Evolutionary conservation across 2,329 filamentous ascomycete genomes (phyloP).

Genomic region (Trichoderma atroviride): DNA sequence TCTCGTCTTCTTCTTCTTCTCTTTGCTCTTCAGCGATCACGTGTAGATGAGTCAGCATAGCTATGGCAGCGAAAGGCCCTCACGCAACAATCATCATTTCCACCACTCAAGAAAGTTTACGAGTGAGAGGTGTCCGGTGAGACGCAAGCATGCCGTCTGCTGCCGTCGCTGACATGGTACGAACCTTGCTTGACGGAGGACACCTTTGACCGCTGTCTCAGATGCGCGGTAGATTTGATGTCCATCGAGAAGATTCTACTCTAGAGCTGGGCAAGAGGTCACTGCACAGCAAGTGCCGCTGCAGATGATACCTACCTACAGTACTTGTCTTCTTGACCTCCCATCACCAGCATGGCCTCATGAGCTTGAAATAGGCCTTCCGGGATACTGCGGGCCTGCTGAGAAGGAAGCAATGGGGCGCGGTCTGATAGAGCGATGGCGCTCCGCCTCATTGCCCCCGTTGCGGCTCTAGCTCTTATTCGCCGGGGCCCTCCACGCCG

Average conservation of each 20-base stretch:
- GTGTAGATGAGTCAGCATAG: background rate
- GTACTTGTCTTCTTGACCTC: background rate
- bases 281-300: conserved; percentile 12
- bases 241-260: background rate
- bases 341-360: background rate
- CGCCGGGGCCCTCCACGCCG: background rate
- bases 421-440: background rate
- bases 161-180: background rate
- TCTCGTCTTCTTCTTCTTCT: background rate
- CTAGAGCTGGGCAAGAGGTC: background rate
- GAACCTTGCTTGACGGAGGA: background rate
- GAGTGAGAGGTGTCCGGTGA: background rate
- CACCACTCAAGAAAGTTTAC: background rate
- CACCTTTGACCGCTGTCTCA: background rate
- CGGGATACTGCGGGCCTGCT: background rate
- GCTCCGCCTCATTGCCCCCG: conserved; percentile 14
- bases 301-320: conserved; percentile 11
- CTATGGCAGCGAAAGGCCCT: background rate
- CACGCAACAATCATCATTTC: background rate
- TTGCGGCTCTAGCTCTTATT: background rate
- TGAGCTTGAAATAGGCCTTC: background rate
- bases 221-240: background rate
- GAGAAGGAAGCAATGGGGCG: conserved; percentile 7
- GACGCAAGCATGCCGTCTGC: background rate
- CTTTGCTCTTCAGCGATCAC: background rate